Percentiles rank a stretch among this genome's conserved stretches.
These are phyloP conservation scores for Phylloboletellus chloephorus DNA, from an alignment of 1,284 basidiomycete genomes.

Conservation along the genomic window DNA sequence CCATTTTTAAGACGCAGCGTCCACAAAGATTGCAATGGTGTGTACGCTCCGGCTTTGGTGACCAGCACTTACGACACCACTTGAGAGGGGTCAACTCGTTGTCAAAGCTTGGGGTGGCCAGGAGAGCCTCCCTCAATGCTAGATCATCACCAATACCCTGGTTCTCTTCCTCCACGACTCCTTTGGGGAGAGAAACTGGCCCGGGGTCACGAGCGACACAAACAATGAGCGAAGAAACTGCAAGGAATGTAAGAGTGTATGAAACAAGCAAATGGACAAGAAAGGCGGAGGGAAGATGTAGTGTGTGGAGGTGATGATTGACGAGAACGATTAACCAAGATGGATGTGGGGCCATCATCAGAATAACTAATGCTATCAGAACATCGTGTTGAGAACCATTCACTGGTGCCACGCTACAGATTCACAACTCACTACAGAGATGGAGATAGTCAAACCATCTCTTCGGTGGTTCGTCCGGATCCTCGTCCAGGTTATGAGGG, in stretches of 20 bases:
- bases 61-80: constrained; percentile 76
- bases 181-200: constrained; percentile 40
- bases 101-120: constrained; percentile 41
- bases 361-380: constrained; percentile 45
- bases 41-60: constrained; percentile 75
- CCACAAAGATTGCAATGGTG: constrained; percentile 80
- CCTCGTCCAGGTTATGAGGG: constrained; percentile 17
- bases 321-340: constrained; percentile 63
- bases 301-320: constrained; percentile 55
- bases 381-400: constrained; percentile 8
- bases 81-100: constrained; percentile 50
- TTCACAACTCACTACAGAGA: constrained; percentile 41
- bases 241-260: constrained; percentile 61
- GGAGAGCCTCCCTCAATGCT: constrained; percentile 56
- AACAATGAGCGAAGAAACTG: constrained; percentile 65
- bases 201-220: constrained; percentile 71
- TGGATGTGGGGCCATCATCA: constrained; percentile 67
- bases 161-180: constrained; percentile 26
- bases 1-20: constrained; percentile 82
- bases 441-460: constrained; percentile 57
- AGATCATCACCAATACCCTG: constrained; percentile 41
- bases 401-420: neutral
- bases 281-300: constrained; percentile 45
- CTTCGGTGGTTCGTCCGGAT: constrained; percentile 34
- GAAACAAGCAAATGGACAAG: constrained; percentile 48